Base-by-base conservation (phyloP, 805 yeast genomes). In the Hemisphaericaspora nanyangensis region DNA sequence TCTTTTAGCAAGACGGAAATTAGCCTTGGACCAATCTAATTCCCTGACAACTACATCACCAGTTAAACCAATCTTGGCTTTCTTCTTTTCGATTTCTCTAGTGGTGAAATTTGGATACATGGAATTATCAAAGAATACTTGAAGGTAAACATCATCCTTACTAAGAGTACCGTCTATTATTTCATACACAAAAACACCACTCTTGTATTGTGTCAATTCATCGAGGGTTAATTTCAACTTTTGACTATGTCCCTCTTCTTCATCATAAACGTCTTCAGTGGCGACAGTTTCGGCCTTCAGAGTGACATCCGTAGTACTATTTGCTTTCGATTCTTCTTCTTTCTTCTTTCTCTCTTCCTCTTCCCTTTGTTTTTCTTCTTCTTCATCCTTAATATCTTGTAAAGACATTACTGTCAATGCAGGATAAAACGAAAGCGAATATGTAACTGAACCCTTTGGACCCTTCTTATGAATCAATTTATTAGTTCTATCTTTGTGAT, bases 391-490 rank as follows among this genome's bases (percentile, higher is more conserved):
- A 30, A 77, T 67, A 48, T 88, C 96, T 39, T 79, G 82, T 31
- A 88, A 80, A 27, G 87, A 77, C 66, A 80, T 70, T n/a, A 90
- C 83, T 6, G 90, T 87, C 38, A 84, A 60, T 10, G 82, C 64
- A 24, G 99, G 99, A 64, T 79, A 90, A 70, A 91, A 93, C 2
- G 95, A 77, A 40, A 85, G 65, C 4, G 79, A 71, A 60, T 87
- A 93, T 4, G 78, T 73, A 25, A 93, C 69, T 17, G 73, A 62
- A 58, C 99, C 99, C 67, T 83, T 85, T 24, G 93, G 79, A n/a
- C 91, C 88, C 52, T 80, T 84, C 58, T 78, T 83, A 53, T 77
- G 77, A 32, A 85, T 77, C 48, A 93, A 68, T 48, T 77, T 76
- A 37, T 82, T 82, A 4, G 70, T 70, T 51, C 82, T 76, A 44